These are phyloP conservation scores for Stentor coeruleus DNA, from an alignment of 73 alveolate genomes.

Conservation along the genomic window DNA sequence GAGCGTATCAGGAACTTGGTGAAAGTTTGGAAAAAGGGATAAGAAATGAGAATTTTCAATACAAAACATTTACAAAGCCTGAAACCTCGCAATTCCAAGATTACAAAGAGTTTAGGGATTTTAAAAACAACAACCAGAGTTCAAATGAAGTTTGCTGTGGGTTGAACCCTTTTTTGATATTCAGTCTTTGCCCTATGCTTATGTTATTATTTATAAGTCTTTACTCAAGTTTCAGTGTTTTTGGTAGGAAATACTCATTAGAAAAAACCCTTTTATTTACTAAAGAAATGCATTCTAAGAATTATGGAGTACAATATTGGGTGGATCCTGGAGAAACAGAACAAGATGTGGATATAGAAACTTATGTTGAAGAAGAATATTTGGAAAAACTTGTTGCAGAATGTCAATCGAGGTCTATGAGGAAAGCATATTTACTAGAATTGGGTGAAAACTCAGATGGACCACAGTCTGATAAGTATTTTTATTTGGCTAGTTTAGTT, in stretches of 20 bases:
- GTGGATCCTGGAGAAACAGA: not conserved
- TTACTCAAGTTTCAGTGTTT: not conserved
- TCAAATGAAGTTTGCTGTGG: not conserved
- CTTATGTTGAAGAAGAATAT: no score
- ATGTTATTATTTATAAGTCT: not conserved
- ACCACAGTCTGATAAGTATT: no score
- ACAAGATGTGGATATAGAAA: not conserved
- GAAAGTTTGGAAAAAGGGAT: not conserved
- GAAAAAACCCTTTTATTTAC: not conserved
- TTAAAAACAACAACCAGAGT: no score
- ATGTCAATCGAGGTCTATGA: no score
- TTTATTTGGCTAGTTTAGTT: no score
- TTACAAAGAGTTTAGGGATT: no score
- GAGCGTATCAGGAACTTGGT: not conserved
- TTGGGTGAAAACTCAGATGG: no score
- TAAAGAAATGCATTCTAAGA: not conserved
- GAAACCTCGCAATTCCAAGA: no score
- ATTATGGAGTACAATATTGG: not conserved
- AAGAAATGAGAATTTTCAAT: not conserved
- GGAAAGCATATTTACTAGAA: no score
- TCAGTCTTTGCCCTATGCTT: conserved; percentile 3
- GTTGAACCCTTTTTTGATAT: not conserved
- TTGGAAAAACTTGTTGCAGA: no score
- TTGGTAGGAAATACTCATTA: not conserved
- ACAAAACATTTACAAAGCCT: not conserved